phyloP scores from a whole-genome alignment of 2,329 filamentous ascomycete genomes.

The Amauroascus verrucosus region DNA sequence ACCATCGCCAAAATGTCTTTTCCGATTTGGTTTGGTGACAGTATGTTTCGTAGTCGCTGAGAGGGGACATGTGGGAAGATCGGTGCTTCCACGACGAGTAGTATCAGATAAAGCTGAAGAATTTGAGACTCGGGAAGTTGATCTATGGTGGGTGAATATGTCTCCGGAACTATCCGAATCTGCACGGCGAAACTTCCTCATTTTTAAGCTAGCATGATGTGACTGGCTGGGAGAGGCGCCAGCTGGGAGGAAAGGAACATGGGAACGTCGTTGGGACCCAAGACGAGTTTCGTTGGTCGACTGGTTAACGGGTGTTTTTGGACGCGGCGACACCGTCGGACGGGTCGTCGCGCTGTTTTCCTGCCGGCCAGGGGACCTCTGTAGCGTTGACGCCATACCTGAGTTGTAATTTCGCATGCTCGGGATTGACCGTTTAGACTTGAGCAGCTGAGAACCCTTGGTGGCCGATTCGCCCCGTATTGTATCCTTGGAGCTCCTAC shows the following conservation, averaged over 20 bases:
- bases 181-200: slow-evolving; percentile 64
- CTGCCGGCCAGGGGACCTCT: slow-evolving; percentile 31
- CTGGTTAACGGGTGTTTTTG: slow-evolving; percentile 63
- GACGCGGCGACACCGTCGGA: slow-evolving; percentile 37
- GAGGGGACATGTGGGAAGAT: slow-evolving; percentile 42
- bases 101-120: slow-evolving; percentile 38
- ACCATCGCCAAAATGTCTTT: slow-evolving; percentile 76
- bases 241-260: slow-evolving; percentile 67
- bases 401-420: slow-evolving; percentile 34
- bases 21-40: slow-evolving; percentile 60
- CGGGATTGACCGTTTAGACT: slow-evolving; percentile 52
- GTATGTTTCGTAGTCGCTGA: slow-evolving; percentile 54
- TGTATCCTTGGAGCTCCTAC: slow-evolving; percentile 28
- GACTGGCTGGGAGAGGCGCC: slow-evolving; percentile 63
- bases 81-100: slow-evolving; percentile 37
- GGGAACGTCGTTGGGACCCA: slow-evolving; percentile 45
- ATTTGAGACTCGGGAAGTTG: slow-evolving; percentile 33
- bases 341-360: slow-evolving; percentile 23
- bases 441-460: slow-evolving; percentile 46
- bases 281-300: slow-evolving; percentile 30
- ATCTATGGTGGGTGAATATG: slow-evolving; percentile 35
- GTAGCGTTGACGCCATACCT: slow-evolving; percentile 11
- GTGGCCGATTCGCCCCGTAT: slow-evolving; percentile 41
- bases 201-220: slow-evolving; percentile 66
- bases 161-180: slow-evolving; percentile 63